These are phyloP conservation scores for Triangularia verruculosa DNA, from an alignment of 2,329 filamentous ascomycete species.

Conservation along the genomic window DNA sequence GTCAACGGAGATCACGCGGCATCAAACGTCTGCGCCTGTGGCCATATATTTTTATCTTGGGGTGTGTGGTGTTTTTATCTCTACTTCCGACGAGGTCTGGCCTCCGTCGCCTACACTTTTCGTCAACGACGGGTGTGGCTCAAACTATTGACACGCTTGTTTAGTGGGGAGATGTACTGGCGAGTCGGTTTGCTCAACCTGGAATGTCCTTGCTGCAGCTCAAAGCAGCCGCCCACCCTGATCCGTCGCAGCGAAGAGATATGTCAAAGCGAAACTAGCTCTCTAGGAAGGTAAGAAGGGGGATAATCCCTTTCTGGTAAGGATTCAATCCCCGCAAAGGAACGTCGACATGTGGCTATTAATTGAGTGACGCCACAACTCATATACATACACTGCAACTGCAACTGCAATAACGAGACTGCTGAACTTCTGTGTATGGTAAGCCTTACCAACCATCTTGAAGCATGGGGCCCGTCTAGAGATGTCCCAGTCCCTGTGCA, in stretches of 20 bases:
- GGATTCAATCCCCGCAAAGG: neutral
- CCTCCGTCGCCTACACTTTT: neutral
- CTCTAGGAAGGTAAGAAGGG: neutral
- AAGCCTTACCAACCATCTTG: neutral
- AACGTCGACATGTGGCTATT: constrained; percentile 5
- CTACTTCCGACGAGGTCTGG: neutral
- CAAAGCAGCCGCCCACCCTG: neutral
- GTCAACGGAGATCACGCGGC: neutral
- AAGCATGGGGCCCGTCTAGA: neutral
- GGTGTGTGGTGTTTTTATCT: too few relatives aligned
- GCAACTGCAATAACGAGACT: neutral
- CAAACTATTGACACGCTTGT: neutral
- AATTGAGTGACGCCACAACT: neutral
- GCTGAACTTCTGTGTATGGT: neutral
- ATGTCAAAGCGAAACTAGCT: neutral
- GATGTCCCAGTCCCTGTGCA: neutral
- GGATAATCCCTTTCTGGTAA: neutral
- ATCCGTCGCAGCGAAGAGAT: neutral
- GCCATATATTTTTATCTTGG: neutral
- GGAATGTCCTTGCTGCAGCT: neutral
- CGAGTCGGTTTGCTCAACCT: neutral
- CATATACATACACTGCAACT: neutral
- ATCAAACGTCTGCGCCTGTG: neutral
- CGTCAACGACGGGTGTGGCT: neutral
- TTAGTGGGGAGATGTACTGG: neutral